Base-by-base conservation (phyloP, 1,284 basidiomycete species). In the Sanguinoderma infundibulare region DNA sequence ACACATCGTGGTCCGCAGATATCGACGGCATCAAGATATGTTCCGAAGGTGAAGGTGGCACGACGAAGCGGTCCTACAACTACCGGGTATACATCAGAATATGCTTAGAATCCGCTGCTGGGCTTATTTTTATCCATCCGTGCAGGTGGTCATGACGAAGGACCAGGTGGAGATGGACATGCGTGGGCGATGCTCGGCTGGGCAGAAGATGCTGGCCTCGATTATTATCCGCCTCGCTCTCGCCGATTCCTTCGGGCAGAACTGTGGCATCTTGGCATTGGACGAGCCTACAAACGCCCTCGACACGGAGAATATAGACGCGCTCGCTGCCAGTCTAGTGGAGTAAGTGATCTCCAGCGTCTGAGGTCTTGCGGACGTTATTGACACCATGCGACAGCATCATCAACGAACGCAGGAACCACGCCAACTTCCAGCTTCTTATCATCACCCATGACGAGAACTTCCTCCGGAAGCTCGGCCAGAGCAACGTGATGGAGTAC, bases 141-240 rank as follows among this genome's bases (percentile, higher is more conserved):
- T 61, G 24, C 69, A 95, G 93, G 94, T 98, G 53, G 96, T 98
- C 66, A 99, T 99, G 97, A 93, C 92, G 63, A 99, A 98, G 79
- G 96, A 98, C 74, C 91, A 95, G 71, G 96, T 98, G 2, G 97
- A 99, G 77, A 96, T 99, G 90, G 97, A 99, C 75, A 99, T 99
- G 97, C 90, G 97, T 62, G 98, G 98, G 30, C 89, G 98, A 63
- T 99, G 98, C 77, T 96, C 94, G 22, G 98, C 98, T 0, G 98
- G 98, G 0, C 98, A 99, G 77, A 99, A 99, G 79, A 98, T 98
- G 83, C 80, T 99, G 60, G 98, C 98, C 30, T 98, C 95, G n/a
- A 98, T 99, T 75, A 96, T 99, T 74, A 99, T 99, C 70, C 88
- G 98, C 1, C 86, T 99, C n/a, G 98, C 97, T 0, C 83, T 99